These are phyloP conservation scores for Rhodamnia argentea DNA, from an alignment of 345 rosid genomes.

Conservation along the genomic window DNA sequence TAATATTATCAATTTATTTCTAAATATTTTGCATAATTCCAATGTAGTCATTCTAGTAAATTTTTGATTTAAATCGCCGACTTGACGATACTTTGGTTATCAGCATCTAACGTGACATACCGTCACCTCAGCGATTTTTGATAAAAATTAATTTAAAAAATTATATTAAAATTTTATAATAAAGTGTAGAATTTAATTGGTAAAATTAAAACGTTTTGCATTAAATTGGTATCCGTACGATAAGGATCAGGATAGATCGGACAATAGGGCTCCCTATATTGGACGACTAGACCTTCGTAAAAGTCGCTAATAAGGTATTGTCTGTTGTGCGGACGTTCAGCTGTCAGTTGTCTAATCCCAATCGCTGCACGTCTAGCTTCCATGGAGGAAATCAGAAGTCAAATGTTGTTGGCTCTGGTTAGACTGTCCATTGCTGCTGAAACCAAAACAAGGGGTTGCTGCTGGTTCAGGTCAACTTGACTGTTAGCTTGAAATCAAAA, in stretches of 20 bases:
- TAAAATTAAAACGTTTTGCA: neutral
- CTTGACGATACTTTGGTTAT: fast-evolving
- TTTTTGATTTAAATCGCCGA: fast-evolving
- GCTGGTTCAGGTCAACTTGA: neutral
- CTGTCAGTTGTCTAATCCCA: neutral
- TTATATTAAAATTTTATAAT: neutral
- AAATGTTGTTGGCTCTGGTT: neutral
- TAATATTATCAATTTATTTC: neutral
- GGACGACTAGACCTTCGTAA: neutral
- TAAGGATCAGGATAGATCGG: fast-evolving
- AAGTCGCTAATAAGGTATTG: neutral
- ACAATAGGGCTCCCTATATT: neutral
- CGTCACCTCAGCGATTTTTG: neutral
- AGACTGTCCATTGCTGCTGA: neutral
- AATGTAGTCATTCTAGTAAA: fast-evolving
- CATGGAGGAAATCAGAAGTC: neutral
- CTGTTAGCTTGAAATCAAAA: neutral
- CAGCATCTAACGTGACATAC: fast-evolving
- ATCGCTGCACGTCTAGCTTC: neutral
- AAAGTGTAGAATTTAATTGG: neutral
- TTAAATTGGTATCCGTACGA: fast-evolving
- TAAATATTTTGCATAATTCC: neutral
- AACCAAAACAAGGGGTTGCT: neutral
- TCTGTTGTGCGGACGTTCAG: neutral
- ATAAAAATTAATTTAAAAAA: fast-evolving